A percentile compares a stretch with the other conserved stretches of the same genome.
Conservation (phyloP, 106 monocot genomes). For the Apostasia shenzhenica region DNA sequence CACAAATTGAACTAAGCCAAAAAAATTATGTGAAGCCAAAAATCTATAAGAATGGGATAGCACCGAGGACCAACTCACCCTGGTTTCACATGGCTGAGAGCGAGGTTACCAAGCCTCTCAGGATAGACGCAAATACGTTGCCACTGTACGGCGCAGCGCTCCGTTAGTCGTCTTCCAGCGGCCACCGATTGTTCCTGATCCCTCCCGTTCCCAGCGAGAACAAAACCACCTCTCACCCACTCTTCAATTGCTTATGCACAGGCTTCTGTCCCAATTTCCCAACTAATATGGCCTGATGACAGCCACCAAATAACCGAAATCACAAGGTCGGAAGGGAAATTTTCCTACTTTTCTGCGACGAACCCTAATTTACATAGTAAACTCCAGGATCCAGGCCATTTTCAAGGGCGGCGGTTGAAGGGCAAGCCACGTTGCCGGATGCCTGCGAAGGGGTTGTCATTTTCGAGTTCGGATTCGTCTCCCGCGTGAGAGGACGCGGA, state of each 20-base stretch:
- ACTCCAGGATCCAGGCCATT: slow-evolving; percentile 86
- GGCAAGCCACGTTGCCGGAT: neutral
- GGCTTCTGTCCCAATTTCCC: slow-evolving; percentile 89
- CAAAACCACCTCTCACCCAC: slow-evolving; percentile 50
- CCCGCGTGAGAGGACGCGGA: neutral
- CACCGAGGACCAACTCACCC: too few relatives aligned
- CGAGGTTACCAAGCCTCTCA: slow-evolving; percentile 46
- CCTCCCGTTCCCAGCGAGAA: slow-evolving; percentile 88
- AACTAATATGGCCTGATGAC: slow-evolving; percentile 68
- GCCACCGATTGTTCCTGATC: slow-evolving; percentile 88
- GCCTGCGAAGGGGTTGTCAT: neutral
- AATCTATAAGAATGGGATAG: too few relatives aligned
- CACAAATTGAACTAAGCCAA: too few relatives aligned
- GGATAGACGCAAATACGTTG: slow-evolving; percentile 85
- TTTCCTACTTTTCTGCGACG: neutral
- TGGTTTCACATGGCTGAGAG: slow-evolving; percentile 63
- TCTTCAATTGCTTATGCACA: slow-evolving; percentile 74
- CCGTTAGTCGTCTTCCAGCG: slow-evolving; percentile 77
- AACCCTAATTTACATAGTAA: slow-evolving; percentile 39
- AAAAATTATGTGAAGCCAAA: too few relatives aligned
- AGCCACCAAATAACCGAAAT: neutral
- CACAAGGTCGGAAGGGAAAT: neutral
- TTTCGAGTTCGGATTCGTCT: slow-evolving; percentile 2
- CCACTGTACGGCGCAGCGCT: slow-evolving; percentile 92
- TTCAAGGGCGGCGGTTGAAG: slow-evolving; percentile 66